Conservation (phyloP, 306 rosid genomes). For the Medicago truncatula region DNA sequence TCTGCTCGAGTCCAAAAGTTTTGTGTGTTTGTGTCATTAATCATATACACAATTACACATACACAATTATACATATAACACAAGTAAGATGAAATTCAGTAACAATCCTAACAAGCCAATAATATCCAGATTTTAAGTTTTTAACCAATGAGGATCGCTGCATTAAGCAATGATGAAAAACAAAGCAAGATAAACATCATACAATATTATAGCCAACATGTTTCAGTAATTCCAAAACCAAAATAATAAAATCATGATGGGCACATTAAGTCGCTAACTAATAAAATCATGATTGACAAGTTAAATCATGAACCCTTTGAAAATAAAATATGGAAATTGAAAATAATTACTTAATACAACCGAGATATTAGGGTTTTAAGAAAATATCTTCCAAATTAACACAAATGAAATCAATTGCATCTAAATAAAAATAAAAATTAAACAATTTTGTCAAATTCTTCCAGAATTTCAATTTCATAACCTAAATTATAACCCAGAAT, state of each 20-base stretch:
- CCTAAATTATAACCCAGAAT: conserved; percentile 4
- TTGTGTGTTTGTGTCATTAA: background rate
- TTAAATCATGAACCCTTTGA: background rate
- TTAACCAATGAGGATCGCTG: background rate
- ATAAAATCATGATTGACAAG: background rate
- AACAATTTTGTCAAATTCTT: conserved; percentile 8
- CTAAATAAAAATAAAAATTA: background rate
- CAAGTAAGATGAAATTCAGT: background rate
- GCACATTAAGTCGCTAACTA: background rate
- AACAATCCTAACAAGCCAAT: conserved; percentile 7
- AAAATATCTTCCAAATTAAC: conserved; percentile 7
- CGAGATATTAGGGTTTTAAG: conserved; percentile 40
- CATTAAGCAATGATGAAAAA: background rate
- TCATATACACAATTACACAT: background rate
- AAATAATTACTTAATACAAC: conserved; percentile 12
- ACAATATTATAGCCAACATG: background rate
- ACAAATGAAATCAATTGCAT: conserved; percentile 26
- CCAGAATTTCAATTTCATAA: background rate
- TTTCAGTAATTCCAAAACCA: background rate
- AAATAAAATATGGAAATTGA: conserved; percentile 4
- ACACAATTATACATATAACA: background rate
- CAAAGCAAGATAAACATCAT: background rate
- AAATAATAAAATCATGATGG: background rate
- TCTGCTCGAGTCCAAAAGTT: conserved; percentile 2
- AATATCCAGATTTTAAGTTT: background rate